These are phyloP conservation scores for Pholiota microspora DNA, from an alignment of 768 basidiomycete species.

Conservation along the genomic window DNA sequence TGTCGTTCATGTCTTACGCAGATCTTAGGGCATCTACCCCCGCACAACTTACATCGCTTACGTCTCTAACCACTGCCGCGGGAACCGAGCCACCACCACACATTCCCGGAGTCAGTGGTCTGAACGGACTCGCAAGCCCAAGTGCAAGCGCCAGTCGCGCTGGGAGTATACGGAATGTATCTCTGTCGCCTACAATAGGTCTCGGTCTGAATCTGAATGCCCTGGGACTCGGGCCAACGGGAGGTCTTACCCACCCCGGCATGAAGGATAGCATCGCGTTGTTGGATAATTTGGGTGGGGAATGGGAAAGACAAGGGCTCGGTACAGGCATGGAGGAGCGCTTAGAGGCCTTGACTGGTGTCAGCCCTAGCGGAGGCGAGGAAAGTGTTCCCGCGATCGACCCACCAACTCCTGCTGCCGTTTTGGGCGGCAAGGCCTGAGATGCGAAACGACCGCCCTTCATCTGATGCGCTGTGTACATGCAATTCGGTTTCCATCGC, in stretches of 20 bases:
- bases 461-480: neutral
- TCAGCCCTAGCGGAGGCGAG: neutral
- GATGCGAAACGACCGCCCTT: neutral
- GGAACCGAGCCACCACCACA: slow-evolving; percentile 70
- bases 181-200: slow-evolving; percentile 22
- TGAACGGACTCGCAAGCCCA: slow-evolving; percentile 22
- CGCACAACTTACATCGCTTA: slow-evolving; percentile 65
- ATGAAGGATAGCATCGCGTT: slow-evolving; percentile 39
- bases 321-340: slow-evolving; percentile 83
- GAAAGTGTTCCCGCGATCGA: neutral
- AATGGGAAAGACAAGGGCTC: slow-evolving; percentile 86
- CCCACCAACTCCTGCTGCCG: neutral
- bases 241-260: slow-evolving; percentile 26
- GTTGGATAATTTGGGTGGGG: slow-evolving; percentile 70
- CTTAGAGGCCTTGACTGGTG: slow-evolving; percentile 43
- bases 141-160: slow-evolving; percentile 9
- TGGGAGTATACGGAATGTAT: slow-evolving; percentile 20
- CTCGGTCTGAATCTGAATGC: neutral
- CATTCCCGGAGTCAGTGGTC: slow-evolving; percentile 57
- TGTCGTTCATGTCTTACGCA: slow-evolving; percentile 88
- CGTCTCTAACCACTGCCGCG: slow-evolving; percentile 63
- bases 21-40: slow-evolving; percentile 83
- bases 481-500: too few species aligned
- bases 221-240: slow-evolving; percentile 5
- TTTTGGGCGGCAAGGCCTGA: neutral